Evolutionary conservation across 352 stramenopile species (phyloP).

Genomic region (Phytopythium chamaehyphon): DNA sequence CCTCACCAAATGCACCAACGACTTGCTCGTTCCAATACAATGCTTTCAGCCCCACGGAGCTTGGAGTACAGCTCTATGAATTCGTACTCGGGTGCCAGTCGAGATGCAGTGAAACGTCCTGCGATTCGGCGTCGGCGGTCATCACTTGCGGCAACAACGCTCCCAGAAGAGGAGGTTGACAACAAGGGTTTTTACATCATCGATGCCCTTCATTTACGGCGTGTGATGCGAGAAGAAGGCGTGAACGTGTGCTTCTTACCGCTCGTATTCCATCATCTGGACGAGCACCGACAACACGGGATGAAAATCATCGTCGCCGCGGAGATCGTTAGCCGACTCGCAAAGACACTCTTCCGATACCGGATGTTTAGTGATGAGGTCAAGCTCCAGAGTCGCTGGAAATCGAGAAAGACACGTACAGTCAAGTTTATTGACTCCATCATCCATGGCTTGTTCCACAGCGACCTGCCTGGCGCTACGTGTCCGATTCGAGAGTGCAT

Average conservation of each 20-base stretch:
- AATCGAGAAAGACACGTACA: conserved; percentile 43
- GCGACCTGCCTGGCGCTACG: conserved; percentile 21
- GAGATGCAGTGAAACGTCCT: conserved; percentile 12
- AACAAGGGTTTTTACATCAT: conserved; percentile 61
- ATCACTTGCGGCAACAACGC: conserved; percentile 35
- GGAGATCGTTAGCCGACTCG: conserved; percentile 66
- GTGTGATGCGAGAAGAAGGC: conserved; percentile 50
- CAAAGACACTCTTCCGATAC: conserved; percentile 72
- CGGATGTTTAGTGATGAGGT: conserved; percentile 48
- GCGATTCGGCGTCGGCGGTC: conserved; percentile 27
- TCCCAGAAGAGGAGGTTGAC: conserved; percentile 9
- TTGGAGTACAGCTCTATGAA: conserved; percentile 18
- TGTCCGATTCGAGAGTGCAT: conserved; percentile 34
- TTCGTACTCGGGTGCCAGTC: conserved; percentile 4
- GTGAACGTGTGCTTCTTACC: conserved; percentile 71
- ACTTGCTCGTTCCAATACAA: conserved; percentile 28
- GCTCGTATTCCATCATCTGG: conserved; percentile 50
- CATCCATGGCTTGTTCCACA: conserved; percentile 58
- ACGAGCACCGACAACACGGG: conserved; percentile 38
- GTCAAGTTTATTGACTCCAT: conserved; percentile 71
- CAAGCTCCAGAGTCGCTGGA: conserved; percentile 40
- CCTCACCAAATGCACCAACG: conserved; percentile 1
- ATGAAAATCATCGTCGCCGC: conserved; percentile 52
- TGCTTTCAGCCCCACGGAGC: conserved; percentile 18
- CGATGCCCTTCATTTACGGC: conserved; percentile 54